Evolutionary conservation across 2,329 filamentous ascomycete genomes (phyloP).

Genomic region (Colletotrichum abscissum): DNA sequence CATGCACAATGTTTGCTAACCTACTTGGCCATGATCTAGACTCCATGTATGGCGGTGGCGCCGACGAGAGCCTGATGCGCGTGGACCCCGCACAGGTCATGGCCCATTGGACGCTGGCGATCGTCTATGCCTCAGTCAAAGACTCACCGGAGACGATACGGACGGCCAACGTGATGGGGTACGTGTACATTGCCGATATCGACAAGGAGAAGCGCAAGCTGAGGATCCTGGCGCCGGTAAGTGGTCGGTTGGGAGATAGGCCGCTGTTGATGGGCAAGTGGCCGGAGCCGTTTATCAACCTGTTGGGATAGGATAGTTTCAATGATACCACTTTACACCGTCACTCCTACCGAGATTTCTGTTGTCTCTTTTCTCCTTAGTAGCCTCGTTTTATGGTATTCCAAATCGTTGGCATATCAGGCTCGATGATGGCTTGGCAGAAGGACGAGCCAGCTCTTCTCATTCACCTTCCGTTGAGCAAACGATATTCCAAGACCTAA

Average conservation of each 20-base stretch:
- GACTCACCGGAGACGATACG: conserved; percentile 80
- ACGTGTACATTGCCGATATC: conserved; percentile 91
- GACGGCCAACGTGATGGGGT: conserved; percentile 88
- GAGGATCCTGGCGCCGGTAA: conserved; percentile 85
- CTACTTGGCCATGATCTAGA: conserved; percentile 34
- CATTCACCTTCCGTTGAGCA: background rate
- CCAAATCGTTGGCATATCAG: background rate
- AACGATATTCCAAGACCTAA: background rate
- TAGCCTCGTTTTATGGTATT: too few relatives aligned
- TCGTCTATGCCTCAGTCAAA: conserved; percentile 80
- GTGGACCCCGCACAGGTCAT: conserved; percentile 75
- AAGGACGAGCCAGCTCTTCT: background rate
- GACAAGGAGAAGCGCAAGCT: conserved; percentile 86
- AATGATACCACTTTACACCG: conserved; percentile 18
- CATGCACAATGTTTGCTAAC: background rate
- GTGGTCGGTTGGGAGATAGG: conserved; percentile 80
- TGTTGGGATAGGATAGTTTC: conserved; percentile 66
- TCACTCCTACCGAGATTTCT: background rate
- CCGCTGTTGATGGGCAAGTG: conserved; percentile 87
- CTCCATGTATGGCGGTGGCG: conserved; percentile 44
- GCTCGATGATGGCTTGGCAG: background rate
- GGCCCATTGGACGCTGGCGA: conserved; percentile 84
- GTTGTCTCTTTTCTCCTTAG: background rate
- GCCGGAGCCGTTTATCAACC: conserved; percentile 85
- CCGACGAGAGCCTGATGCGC: conserved; percentile 65